Conservation (phyloP, 345 rosid genomes). For the Lepidium didymum region DNA sequence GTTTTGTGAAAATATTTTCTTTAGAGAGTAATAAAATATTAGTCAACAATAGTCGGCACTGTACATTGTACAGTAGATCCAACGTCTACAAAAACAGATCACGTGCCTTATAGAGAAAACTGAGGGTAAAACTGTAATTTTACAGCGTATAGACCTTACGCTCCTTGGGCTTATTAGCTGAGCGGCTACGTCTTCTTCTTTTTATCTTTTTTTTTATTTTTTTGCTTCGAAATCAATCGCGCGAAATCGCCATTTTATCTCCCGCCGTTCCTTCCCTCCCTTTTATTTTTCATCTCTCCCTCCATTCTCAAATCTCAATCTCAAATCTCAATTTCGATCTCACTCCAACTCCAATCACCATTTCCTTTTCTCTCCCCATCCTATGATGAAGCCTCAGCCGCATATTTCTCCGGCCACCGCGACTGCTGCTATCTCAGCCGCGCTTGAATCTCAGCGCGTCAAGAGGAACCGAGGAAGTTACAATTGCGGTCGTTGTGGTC, state of each 20-base stretch:
- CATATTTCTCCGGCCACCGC: slow-evolving; percentile 51
- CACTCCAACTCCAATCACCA: not conserved
- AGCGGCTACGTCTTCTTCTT: slow-evolving; percentile 1
- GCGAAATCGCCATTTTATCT: slow-evolving; percentile 51
- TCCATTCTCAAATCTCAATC: no score
- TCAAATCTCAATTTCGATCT: slow-evolving; percentile 2
- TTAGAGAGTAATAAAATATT: not conserved
- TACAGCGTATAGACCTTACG: not conserved
- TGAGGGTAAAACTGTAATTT: slow-evolving; percentile 30
- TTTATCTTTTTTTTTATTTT: not conserved
- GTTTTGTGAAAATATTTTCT: slow-evolving; percentile 4
- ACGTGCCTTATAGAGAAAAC: slow-evolving; percentile 12
- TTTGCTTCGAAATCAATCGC: slow-evolving; percentile 38
- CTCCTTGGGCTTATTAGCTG: slow-evolving; percentile 12
- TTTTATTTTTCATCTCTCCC: not conserved
- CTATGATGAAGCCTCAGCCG: slow-evolving; percentile 41
- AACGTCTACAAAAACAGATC: slow-evolving; percentile 20
- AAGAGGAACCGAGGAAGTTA: slow-evolving; percentile 82
- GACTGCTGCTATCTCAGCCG: slow-evolving; percentile 33
- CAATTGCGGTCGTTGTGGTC: slow-evolving; percentile 97
- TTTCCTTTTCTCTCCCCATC: no score
- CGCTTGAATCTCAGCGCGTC: slow-evolving; percentile 39
- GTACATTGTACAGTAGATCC: slow-evolving; percentile 7
- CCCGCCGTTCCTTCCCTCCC: slow-evolving; percentile 55
- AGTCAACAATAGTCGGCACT: slow-evolving; percentile 1